phyloP scores from a whole-genome alignment of 2,329 filamentous ascomycete species.

The Pyricularia sp. region DNA sequence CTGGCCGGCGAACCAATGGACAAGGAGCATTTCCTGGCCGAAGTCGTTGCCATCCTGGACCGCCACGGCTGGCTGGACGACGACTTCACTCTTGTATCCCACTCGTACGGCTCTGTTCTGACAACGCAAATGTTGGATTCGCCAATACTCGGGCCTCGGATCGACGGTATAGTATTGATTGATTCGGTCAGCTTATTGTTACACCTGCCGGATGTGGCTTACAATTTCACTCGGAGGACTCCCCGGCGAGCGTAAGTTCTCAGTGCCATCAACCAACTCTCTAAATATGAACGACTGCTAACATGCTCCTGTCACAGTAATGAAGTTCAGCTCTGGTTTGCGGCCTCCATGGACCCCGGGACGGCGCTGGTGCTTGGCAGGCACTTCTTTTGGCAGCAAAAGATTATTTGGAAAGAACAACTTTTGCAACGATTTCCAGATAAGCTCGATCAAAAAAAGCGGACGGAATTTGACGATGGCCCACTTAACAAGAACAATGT shows the following conservation, averaged over 20 bases:
- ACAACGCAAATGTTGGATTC: conserved; percentile 52
- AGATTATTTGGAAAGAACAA: conserved; percentile 62
- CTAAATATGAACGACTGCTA: background rate
- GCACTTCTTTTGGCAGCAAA: conserved; percentile 65
- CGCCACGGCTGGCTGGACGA: conserved; percentile 43
- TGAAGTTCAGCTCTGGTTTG: conserved; percentile 63
- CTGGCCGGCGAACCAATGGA: conserved; percentile 43
- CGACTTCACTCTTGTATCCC: conserved; percentile 49
- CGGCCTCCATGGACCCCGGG: conserved; percentile 57
- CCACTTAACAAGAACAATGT: background rate
- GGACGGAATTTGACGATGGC: background rate
- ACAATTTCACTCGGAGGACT: conserved; percentile 53
- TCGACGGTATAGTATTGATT: conserved; percentile 38
- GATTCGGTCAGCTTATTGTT: conserved; percentile 60
- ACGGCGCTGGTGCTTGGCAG: conserved; percentile 55
- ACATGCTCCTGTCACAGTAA: conserved; percentile 25
- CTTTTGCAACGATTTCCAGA: conserved; percentile 25
- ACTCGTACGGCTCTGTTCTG: conserved; percentile 56
- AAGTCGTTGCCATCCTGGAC: conserved; percentile 48
- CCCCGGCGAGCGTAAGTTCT: background rate
- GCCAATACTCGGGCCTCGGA: conserved; percentile 34
- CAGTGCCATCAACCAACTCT: background rate
- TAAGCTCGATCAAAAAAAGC: conserved; percentile 5
- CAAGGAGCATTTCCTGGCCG: conserved; percentile 41
- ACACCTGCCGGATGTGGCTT: conserved; percentile 61